Conservation (phyloP, 1,139 yeast species). For the Candida buenavistaensis region DNA sequence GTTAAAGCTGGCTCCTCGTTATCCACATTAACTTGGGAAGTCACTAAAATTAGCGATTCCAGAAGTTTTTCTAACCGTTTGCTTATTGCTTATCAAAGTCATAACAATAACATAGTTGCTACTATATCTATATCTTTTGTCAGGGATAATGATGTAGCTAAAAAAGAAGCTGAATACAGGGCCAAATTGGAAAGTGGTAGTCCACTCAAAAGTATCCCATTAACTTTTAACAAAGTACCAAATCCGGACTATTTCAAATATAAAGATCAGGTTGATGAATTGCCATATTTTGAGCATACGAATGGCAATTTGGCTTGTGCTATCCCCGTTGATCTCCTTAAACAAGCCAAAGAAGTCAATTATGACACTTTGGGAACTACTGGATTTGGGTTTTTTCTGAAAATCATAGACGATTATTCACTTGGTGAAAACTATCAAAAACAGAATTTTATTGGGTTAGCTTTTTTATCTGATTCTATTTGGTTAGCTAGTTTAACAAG, state of each 20-base stretch:
- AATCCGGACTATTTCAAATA: conserved; percentile 33
- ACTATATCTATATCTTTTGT: conserved; percentile 38
- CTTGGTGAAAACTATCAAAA: conserved; percentile 26
- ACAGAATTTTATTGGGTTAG: conserved; percentile 14
- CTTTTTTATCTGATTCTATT: conserved; percentile 22
- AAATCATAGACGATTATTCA: conserved; percentile 29
- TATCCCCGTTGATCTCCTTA: conserved; percentile 31
- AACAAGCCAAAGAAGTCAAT: conserved; percentile 19
- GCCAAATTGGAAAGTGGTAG: conserved; percentile 11
- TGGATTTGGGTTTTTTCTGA: conserved; percentile 35
- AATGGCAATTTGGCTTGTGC: conserved; percentile 33
- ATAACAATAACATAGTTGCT: conserved; percentile 31
- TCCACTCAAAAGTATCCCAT: conserved; percentile 24
- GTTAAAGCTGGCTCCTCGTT: conserved; percentile 37
- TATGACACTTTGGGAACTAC: conserved; percentile 25
- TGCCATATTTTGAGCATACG: conserved; percentile 29
- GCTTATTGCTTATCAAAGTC: conserved; percentile 35
- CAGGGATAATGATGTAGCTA: conserved; percentile 24
- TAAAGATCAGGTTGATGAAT: conserved; percentile 27
- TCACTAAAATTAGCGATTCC: conserved; percentile 32
- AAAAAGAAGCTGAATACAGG: conserved; percentile 15
- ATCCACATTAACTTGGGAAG: conserved; percentile 37
- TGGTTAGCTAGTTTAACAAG: conserved; percentile 25
- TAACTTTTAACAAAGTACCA: conserved; percentile 32
- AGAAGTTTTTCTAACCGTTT: conserved; percentile 37